A percentile compares a stretch with the other conserved stretches of the same genome.
phyloP scores from a whole-genome alignment of 2,329 filamentous ascomycete genomes.

The Hypoxylon sp. region DNA sequence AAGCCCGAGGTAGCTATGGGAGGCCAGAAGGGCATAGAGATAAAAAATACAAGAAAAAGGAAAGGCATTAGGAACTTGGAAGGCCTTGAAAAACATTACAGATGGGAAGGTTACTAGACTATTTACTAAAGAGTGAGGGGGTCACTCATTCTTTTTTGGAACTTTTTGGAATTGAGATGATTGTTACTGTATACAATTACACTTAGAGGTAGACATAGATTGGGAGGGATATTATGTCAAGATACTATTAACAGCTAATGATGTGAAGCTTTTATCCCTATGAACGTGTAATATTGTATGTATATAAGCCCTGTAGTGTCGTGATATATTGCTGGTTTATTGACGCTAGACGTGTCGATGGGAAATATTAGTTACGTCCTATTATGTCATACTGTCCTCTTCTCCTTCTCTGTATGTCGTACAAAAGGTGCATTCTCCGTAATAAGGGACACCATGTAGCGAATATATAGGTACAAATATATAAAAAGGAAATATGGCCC shows the following conservation, averaged over 20 bases:
- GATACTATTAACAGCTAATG: slow-evolving; percentile 33
- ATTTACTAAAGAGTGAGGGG: slow-evolving; percentile 24
- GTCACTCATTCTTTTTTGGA: slow-evolving; percentile 30
- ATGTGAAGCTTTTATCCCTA: slow-evolving; percentile 8
- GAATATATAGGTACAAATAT: neutral
- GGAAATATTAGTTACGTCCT: neutral
- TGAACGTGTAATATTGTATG: neutral
- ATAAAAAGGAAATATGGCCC: neutral
- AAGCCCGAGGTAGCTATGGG: neutral
- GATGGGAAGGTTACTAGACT: slow-evolving; percentile 23
- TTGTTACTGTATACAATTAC: slow-evolving; percentile 20
- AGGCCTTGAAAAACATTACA: slow-evolving; percentile 7
- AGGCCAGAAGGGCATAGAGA: neutral
- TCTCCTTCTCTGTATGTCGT: neutral
- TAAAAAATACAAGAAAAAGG: slow-evolving; percentile 3
- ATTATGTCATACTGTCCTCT: neutral
- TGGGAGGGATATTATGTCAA: slow-evolving; percentile 18
- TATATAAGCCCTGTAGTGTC: neutral
- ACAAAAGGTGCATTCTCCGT: neutral
- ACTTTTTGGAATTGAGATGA: slow-evolving; percentile 31
- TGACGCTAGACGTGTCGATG: too few relatives aligned
- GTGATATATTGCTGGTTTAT: neutral
- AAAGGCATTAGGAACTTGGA: neutral
- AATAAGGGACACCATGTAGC: neutral
- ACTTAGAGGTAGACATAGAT: slow-evolving; percentile 10